phyloP scores from a whole-genome alignment of 805 yeast genomes.

The Teunomyces stri region DNA sequence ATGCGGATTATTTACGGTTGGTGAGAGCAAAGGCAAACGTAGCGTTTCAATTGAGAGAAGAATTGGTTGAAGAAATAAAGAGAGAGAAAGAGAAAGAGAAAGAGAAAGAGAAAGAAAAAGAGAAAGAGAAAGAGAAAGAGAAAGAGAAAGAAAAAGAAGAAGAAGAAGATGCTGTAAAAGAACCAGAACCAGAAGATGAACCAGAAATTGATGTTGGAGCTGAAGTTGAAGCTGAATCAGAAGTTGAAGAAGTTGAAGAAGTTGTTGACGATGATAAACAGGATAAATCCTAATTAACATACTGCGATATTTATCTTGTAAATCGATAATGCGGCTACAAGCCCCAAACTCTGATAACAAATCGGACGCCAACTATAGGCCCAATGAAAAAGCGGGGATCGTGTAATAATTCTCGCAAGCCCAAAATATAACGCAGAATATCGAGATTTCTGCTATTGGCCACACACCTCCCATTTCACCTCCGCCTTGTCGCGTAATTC shows the following conservation, averaged over 20 bases:
- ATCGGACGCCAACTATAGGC: background rate
- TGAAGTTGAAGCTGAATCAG: background rate
- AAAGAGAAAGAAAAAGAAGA: background rate
- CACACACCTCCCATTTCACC: background rate
- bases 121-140: constrained; percentile 6
- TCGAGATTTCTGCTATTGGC: background rate
- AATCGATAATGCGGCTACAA: background rate
- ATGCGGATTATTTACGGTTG: constrained; percentile 51
- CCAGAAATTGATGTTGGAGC: background rate
- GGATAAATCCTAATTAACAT: background rate
- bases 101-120: background rate
- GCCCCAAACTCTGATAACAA: constrained; percentile 1
- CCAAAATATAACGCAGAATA: too few species aligned
- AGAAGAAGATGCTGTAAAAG: constrained; percentile 1
- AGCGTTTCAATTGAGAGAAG: constrained; percentile 41
- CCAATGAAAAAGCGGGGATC: background rate
- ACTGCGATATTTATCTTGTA: background rate
- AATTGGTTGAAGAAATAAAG: constrained; percentile 13
- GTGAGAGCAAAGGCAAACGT: constrained; percentile 44
- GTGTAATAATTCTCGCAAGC: background rate
- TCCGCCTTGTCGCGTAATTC: too few species aligned
- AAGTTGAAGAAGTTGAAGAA: too few species aligned
- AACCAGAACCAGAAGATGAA: background rate
- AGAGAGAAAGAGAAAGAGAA: constrained; percentile 8
- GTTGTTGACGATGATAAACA: too few species aligned